phyloP scores from a whole-genome alignment of 306 rosid genomes.

The Prunus dulcis region DNA sequence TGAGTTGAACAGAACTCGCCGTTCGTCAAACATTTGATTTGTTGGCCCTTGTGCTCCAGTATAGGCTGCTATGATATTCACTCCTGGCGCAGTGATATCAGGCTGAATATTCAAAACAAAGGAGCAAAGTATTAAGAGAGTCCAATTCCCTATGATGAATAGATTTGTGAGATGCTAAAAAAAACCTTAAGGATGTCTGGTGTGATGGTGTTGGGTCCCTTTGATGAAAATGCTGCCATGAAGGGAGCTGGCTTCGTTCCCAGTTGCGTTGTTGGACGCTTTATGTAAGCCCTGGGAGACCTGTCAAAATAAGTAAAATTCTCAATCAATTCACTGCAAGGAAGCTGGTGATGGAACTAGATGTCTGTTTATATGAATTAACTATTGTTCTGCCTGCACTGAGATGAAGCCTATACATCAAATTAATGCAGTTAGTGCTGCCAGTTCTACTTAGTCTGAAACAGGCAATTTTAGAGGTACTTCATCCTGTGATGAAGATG shows the following conservation, averaged over 20 bases:
- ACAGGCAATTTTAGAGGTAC: background rate
- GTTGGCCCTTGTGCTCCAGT: constrained; percentile 82
- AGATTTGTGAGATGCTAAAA: background rate
- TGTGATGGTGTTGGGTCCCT: constrained; percentile 64
- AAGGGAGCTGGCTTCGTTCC: constrained; percentile 77
- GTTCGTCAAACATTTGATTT: constrained; percentile 50
- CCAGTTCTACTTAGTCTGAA: background rate
- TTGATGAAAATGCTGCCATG: constrained; percentile 94
- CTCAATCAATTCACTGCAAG: background rate
- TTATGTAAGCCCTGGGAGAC: constrained; percentile 63
- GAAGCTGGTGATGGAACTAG: background rate
- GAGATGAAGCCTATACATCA: background rate
- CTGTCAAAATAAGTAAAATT: constrained; percentile 25
- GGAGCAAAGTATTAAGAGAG: background rate
- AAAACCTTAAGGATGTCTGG: constrained; percentile 86
- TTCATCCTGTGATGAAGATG: background rate
- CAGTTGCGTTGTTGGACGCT: constrained; percentile 49
- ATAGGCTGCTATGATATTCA: constrained; percentile 82
- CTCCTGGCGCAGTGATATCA: constrained; percentile 95
- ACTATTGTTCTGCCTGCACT: background rate
- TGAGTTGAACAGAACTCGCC: constrained; percentile 62
- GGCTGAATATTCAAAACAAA: constrained; percentile 50
- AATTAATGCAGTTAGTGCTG: background rate
- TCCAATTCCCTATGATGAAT: background rate
- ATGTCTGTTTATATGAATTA: background rate